These are phyloP conservation scores for Sistotremastrum niveocremeum DNA, from an alignment of 768 basidiomycete genomes.

Conservation along the genomic window DNA sequence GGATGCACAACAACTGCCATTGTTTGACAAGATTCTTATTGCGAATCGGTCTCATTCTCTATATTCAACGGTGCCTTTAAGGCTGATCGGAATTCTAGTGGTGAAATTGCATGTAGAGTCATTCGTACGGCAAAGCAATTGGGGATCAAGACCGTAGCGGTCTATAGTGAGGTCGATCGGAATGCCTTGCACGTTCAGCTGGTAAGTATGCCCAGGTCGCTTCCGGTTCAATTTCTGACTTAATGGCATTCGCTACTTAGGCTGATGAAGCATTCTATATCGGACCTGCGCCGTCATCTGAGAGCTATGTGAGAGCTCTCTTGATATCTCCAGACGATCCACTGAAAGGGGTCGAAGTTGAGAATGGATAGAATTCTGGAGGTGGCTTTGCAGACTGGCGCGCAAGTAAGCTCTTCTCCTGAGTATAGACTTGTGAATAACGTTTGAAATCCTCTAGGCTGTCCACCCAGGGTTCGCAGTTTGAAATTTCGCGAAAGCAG, in stretches of 20 bases:
- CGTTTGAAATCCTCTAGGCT: slow-evolving; percentile 33
- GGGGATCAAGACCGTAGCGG: slow-evolving; percentile 84
- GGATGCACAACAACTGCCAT: slow-evolving; percentile 3
- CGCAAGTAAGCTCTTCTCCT: slow-evolving; percentile 43
- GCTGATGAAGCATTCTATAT: slow-evolving; percentile 90
- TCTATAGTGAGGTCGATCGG: slow-evolving; percentile 80
- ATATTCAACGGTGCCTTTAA: neutral
- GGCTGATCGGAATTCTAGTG: slow-evolving; percentile 30
- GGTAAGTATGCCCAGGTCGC: slow-evolving; percentile 25
- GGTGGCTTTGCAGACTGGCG: slow-evolving; percentile 66
- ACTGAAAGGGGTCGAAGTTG: slow-evolving; percentile 35
- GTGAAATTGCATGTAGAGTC: slow-evolving; percentile 92
- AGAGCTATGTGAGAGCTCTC: slow-evolving; percentile 67
- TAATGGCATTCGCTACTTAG: slow-evolving; percentile 15
- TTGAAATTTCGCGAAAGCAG: neutral
- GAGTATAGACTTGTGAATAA: slow-evolving; percentile 2
- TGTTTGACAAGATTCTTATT: slow-evolving; percentile 81
- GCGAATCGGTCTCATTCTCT: slow-evolving; percentile 63
- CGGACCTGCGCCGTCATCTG: slow-evolving; percentile 76
- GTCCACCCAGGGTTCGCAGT: slow-evolving; percentile 74
- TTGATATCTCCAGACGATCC: neutral
- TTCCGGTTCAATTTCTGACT: too few species aligned
- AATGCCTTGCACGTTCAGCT: slow-evolving; percentile 71
- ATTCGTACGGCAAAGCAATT: slow-evolving; percentile 81
- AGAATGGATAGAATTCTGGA: slow-evolving; percentile 82